Conservation (phyloP, 2,329 filamentous ascomycete genomes). For the Zasmidium citrigriseum region DNA sequence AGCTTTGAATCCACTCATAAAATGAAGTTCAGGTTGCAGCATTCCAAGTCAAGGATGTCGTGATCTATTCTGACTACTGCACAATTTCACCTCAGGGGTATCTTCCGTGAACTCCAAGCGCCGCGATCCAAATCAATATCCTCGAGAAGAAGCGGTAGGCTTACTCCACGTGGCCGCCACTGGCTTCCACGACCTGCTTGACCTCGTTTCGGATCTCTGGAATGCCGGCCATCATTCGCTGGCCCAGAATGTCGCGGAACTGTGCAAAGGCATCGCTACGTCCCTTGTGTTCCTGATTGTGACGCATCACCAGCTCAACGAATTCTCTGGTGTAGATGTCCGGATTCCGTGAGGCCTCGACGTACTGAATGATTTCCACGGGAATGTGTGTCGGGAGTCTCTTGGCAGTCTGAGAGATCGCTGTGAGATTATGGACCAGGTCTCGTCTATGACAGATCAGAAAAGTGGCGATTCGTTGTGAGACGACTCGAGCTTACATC, state of each 20-base stretch:
- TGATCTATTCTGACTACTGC: too few relatives aligned
- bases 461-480: too few relatives aligned
- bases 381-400: slow-evolving; percentile 57
- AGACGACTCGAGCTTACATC: slow-evolving; percentile 45
- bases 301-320: slow-evolving; percentile 63
- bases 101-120: too few relatives aligned
- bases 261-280: slow-evolving; percentile 60
- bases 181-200: slow-evolving; percentile 49
- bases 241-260: slow-evolving; percentile 60
- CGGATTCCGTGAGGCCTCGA: slow-evolving; percentile 64
- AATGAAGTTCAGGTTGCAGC: too few relatives aligned
- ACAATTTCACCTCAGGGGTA: too few relatives aligned
- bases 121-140: too few relatives aligned
- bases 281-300: slow-evolving; percentile 64
- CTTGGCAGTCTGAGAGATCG: slow-evolving; percentile 53
- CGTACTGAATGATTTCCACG: slow-evolving; percentile 65
- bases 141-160: too few relatives aligned
- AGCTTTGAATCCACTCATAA: too few relatives aligned
- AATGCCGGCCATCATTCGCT: slow-evolving; percentile 59
- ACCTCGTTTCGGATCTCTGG: slow-evolving; percentile 58
- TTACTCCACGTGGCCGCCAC: slow-evolving; percentile 36
- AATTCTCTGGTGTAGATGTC: slow-evolving; percentile 69
- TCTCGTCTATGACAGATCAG: slow-evolving; percentile 40
- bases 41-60: too few relatives aligned
- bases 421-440: slow-evolving; percentile 56